A percentile compares a stretch with the other conserved stretches of the same genome.
phyloP scores from a whole-genome alignment of 2,329 filamentous ascomycete genomes.

The Neophaeococcomyces aloes region DNA sequence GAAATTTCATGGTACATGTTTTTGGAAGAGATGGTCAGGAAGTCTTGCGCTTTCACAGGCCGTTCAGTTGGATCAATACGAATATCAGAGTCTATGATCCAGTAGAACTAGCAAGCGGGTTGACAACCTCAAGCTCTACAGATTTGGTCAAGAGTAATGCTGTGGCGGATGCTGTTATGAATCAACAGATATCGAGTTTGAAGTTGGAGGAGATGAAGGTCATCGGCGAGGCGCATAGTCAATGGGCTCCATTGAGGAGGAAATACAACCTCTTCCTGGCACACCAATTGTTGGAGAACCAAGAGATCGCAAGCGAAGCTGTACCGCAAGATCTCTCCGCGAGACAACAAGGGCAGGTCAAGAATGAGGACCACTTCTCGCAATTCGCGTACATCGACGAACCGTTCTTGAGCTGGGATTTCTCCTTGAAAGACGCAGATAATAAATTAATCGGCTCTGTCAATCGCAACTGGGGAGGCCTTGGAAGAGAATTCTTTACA shows the following conservation, averaged over 20 bases:
- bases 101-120: slow-evolving; percentile 29
- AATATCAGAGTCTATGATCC: slow-evolving; percentile 48
- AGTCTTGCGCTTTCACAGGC: slow-evolving; percentile 51
- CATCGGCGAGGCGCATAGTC: slow-evolving; percentile 53
- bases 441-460: slow-evolving; percentile 47
- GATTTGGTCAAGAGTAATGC: slow-evolving; percentile 14
- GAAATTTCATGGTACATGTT: slow-evolving; percentile 55
- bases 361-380: slow-evolving; percentile 35
- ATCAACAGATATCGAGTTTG: slow-evolving; percentile 44
- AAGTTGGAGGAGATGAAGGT: slow-evolving; percentile 50
- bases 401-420: slow-evolving; percentile 55
- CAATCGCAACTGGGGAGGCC: slow-evolving; percentile 53
- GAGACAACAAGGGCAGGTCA: slow-evolving; percentile 36
- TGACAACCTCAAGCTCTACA: slow-evolving; percentile 24
- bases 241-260: slow-evolving; percentile 51
- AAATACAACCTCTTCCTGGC: slow-evolving; percentile 58
- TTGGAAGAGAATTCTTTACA: slow-evolving; percentile 54
- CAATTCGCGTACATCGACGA: slow-evolving; percentile 56
- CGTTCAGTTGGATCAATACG: slow-evolving; percentile 54
- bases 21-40: slow-evolving; percentile 53
- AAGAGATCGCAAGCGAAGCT: slow-evolving; percentile 1
- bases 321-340: slow-evolving; percentile 37
- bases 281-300: slow-evolving; percentile 30
- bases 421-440: slow-evolving; percentile 45
- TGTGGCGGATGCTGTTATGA: slow-evolving; percentile 29